Evolutionary conservation across 2,329 filamentous ascomycete genomes (phyloP).

Genomic region (Lachnellula hyalina): DNA sequence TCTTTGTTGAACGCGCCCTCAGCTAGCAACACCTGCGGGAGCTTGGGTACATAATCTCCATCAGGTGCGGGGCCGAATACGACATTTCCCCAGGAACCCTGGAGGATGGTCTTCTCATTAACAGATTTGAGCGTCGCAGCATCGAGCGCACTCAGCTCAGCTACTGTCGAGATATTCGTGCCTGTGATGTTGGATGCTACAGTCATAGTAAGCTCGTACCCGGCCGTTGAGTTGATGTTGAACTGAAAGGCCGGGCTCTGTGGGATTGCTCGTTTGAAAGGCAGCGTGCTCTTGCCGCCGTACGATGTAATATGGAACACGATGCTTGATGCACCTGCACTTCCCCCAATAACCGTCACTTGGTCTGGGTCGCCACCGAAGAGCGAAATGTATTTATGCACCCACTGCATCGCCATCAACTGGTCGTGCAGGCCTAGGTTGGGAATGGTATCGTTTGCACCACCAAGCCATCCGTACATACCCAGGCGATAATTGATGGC

Average conservation of each 20-base stretch:
- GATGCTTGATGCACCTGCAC: constrained; percentile 48
- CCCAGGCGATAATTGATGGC: constrained; percentile 32
- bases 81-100: constrained; percentile 4
- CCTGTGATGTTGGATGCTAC: background rate
- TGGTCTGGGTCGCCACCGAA: constrained; percentile 49
- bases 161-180: background rate
- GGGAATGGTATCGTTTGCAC: constrained; percentile 35
- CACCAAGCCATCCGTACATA: constrained; percentile 34
- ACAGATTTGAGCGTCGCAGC: background rate
- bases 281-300: constrained; percentile 36
- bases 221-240: background rate
- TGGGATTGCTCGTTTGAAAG: constrained; percentile 37
- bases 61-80: constrained; percentile 42
- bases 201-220: constrained; percentile 12
- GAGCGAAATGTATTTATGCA: constrained; percentile 46
- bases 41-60: constrained; percentile 40
- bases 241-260: constrained; percentile 21
- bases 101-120: constrained; percentile 5
- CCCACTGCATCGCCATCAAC: constrained; percentile 51
- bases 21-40: constrained; percentile 40
- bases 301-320: constrained; percentile 51
- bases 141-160: background rate
- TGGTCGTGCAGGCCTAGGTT: constrained; percentile 51
- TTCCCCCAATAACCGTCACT: constrained; percentile 47
- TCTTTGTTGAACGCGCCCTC: constrained; percentile 39